Evolutionary conservation across 768 basidiomycete species (phyloP).

Genomic region (Kwoniella pini): DNA sequence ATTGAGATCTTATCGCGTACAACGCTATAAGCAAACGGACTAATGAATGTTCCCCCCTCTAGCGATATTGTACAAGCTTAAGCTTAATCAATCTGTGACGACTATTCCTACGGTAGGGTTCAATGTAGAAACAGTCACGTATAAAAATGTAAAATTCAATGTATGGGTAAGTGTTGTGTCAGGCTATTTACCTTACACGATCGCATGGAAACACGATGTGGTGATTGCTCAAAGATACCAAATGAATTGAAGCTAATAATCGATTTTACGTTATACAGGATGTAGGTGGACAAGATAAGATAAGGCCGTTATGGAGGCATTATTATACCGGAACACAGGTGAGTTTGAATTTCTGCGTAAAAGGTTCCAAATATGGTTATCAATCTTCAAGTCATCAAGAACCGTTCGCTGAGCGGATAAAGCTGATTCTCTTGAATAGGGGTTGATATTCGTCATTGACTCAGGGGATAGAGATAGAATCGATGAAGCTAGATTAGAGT

Average conservation of each 20-base stretch:
- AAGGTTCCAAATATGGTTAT: no score
- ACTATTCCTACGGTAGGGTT: constrained; percentile 99
- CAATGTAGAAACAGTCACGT: constrained; percentile 98
- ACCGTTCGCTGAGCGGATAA: no score
- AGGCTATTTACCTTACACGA: neutral
- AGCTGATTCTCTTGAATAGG: constrained; percentile 52
- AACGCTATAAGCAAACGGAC: no score
- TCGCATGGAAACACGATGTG: no score
- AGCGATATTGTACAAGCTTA: constrained; percentile 99
- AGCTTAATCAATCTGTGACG: constrained; percentile 96
- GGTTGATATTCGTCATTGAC: constrained; percentile 96
- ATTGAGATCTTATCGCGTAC: no score
- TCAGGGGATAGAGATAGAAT: constrained; percentile 92
- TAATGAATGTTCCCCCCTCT: no score
- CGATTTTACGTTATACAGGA: constrained; percentile 64
- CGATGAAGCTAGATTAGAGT: constrained; percentile 92
- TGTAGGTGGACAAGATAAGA: constrained; percentile 99
- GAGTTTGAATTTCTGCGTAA: constrained; percentile 8
- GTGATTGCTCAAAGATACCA: neutral
- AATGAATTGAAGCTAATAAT: neutral
- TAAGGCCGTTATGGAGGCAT: constrained; percentile 95
- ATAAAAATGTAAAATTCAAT: constrained; percentile 77
- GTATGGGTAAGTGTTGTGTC: constrained; percentile 51
- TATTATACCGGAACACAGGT: constrained; percentile 96
- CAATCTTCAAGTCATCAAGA: no score